phyloP scores from a whole-genome alignment of 2,329 filamentous ascomycete species.

The Dactylellina sp. region DNA sequence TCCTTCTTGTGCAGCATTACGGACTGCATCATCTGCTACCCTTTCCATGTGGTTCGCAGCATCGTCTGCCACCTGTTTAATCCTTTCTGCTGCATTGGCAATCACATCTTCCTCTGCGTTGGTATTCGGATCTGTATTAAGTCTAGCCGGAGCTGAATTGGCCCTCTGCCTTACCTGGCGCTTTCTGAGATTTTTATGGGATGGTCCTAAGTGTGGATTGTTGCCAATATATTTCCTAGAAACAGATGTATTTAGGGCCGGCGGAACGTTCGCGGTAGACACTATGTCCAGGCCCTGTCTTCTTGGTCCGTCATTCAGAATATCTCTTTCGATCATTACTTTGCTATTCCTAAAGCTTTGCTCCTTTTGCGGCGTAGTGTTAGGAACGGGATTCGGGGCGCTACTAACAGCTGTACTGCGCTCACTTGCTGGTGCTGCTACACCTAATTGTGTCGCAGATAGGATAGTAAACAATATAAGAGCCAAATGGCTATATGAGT shows the following conservation, averaged over 20 bases:
- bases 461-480: constrained; percentile 12
- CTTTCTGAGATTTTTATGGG: constrained; percentile 22
- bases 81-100: constrained; percentile 11
- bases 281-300: not conserved
- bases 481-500: not conserved
- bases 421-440: constrained; percentile 34
- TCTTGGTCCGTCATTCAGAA: not conserved
- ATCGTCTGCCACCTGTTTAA: constrained; percentile 30
- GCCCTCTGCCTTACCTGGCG: constrained; percentile 21
- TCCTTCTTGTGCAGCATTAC: constrained; percentile 29
- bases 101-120: constrained; percentile 34
- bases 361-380: not conserved
- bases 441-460: not conserved
- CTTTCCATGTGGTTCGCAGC: constrained; percentile 21
- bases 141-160: constrained; percentile 24
- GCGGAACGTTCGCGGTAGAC: too few species aligned
- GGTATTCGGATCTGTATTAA: constrained; percentile 12
- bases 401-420: constrained; percentile 32
- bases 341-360: not conserved
- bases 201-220: too few species aligned
- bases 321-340: not conserved
- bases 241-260: too few species aligned
- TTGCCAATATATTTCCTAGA: too few species aligned
- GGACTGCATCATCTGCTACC: constrained; percentile 23
- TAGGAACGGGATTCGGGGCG: constrained; percentile 32